Conservation (phyloP, 306 rosid species). For the Citrullus colocynthis region DNA sequence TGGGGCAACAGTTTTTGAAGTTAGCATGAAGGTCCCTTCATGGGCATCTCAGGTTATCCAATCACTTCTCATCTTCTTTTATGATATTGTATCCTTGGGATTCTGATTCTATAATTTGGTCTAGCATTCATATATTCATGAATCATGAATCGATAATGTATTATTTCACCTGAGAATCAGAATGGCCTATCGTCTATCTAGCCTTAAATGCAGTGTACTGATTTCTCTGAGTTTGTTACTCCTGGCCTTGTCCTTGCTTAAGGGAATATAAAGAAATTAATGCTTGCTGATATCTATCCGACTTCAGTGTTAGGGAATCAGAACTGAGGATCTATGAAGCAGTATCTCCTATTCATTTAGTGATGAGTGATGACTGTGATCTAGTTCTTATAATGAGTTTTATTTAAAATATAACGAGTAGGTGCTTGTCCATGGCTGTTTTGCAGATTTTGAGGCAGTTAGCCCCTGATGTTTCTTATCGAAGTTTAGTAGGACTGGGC, state of each 20-base stretch:
- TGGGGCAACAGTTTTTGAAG: conserved; percentile 81
- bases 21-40: conserved; percentile 79
- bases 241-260: neutral
- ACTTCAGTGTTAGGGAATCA: neutral
- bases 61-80: neutral
- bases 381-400: neutral
- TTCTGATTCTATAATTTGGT: neutral
- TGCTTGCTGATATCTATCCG: neutral
- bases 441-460: conserved; percentile 93
- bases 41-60: conserved; percentile 87
- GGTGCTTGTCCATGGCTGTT: neutral
- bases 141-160: neutral
- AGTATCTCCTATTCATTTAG: neutral
- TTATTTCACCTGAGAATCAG: neutral
- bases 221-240: neutral
- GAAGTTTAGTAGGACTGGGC: conserved; percentile 85
- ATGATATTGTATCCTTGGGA: neutral
- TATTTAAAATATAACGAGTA: neutral
- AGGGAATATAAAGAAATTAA: neutral
- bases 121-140: neutral
- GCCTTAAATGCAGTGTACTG: neutral
- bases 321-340: neutral
- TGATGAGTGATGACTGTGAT: neutral
- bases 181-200: neutral
- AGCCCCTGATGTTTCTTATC: conserved; percentile 85